Conservation (phyloP, 768 basidiomycete species). For the Leccinum sublutescens region DNA sequence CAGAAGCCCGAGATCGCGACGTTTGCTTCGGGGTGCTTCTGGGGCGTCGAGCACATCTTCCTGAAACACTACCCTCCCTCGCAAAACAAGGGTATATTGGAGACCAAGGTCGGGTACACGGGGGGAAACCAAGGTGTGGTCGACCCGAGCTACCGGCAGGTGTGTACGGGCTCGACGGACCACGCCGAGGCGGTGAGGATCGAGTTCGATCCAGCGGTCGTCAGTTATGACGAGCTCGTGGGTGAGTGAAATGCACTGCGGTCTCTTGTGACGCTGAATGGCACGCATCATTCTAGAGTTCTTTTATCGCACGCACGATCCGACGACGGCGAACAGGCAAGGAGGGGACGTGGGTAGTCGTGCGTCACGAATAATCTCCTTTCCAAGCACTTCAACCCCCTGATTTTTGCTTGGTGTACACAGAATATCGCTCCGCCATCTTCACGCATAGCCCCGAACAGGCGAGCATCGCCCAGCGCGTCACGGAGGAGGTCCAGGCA, state of each 20-base stretch:
- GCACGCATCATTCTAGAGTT: constrained; percentile 53
- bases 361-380: constrained; percentile 36
- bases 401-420: neutral
- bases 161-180: constrained; percentile 77
- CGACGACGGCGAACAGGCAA: constrained; percentile 79
- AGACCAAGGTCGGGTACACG: constrained; percentile 77
- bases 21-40: constrained; percentile 68
- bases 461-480: constrained; percentile 61
- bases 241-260: no score
- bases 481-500: constrained; percentile 80
- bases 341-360: constrained; percentile 78
- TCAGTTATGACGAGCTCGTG: constrained; percentile 77
- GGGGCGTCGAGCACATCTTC: constrained; percentile 87
- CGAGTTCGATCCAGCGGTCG: constrained; percentile 76
- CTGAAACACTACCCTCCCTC: constrained; percentile 71
- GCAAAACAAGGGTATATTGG: constrained; percentile 71
- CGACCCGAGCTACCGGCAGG: constrained; percentile 67
- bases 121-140: constrained; percentile 57
- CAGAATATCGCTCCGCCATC: constrained; percentile 93
- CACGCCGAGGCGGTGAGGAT: constrained; percentile 90
- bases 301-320: constrained; percentile 94
- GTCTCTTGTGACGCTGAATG: neutral
- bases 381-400: neutral
- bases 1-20: constrained; percentile 45
- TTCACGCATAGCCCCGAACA: constrained; percentile 80